Base-by-base conservation (phyloP, 495 filamentous ascomycete genomes). In the Penicillium canariense region DNA sequence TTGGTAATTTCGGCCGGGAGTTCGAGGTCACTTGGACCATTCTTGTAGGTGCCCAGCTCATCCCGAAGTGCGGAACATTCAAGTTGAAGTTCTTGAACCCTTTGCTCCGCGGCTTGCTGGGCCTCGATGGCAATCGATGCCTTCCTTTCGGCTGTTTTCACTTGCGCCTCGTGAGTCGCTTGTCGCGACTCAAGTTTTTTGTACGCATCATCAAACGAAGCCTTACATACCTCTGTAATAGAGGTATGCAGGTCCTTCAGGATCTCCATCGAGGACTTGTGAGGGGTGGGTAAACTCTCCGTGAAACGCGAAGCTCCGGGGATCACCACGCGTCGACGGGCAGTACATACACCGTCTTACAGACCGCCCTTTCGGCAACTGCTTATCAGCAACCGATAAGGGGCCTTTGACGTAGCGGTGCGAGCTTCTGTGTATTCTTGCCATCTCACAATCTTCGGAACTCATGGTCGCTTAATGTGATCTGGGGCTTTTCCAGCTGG, bases 201-300 rank as follows among this genome's bases (percentile, higher is more conserved):
- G 45, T 68, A 69, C 12, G 72, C 72, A 52, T 63, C 45, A 25
- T 67, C 58, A 47, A 77, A 72, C 4, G 62, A 63, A 4, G 54
- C 50, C 35, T 71, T 67, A 39, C 64, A 70, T 20, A 56, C 50
- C 39, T 67, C 55, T 18, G 69, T 51, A 36, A 74, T 43, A 35
- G 72, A 68, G 36, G 50, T 49, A 23, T 70, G 71, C 44, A 77
- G 67, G 25, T 64, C 62, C 48, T 66, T 68, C n/a, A 77, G 36
- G 25, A 65, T 36, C 20, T 77, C 74, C 74, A 77, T 77, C n/a
- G 25, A 18, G 43, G 8, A 12, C 6, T 54, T 12, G 34, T 26
- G 22, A 30, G 17, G 35, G 27, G 18, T 14, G 25, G 14, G n/a
- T 11, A 35, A 7, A 12, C 1, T 6, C 22, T 43, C 20, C 7